Base-by-base conservation (phyloP, 164 flowering plant genomes). In the Sextonia rubra region DNA sequence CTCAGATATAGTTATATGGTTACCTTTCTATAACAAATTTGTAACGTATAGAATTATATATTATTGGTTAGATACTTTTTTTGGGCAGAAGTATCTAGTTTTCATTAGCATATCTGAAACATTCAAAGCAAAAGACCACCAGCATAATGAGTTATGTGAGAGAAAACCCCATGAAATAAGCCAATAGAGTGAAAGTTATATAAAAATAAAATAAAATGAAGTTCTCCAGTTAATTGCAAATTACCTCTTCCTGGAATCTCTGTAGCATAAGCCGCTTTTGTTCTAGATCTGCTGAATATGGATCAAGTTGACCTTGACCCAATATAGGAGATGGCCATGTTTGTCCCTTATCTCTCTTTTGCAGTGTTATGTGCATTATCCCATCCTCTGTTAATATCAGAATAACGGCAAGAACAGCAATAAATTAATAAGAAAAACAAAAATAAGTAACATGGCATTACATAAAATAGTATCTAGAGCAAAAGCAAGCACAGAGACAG, bases 251-350 rank as follows among this genome's bases (percentile, higher is more conserved):
- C 71, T 94, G 97, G 84, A 94, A 94, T 73, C 97, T 85, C 85
- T 92, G 90, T 60, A 94, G 90, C 98, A 92, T 89, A 76, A 94
- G 93, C 25, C 97, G 91, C 79, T 88, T 94, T 85, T 92, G 99
- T 72, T 94, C 96, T 61, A 87, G 84, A 83, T 92, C 98, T 47
- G 88, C 73, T 47, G 89, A 15, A 48, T 85, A 83, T 58, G 99
- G 88, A 80, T 91, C 99, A 47, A 92, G 85, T 81, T 90, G 93
- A 69, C 96, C 98, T 77, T 89, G 83, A 62, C 98, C 96, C 65
- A 81, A 9, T 74, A 94, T 90, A 47, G 99, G 98, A 60, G 97
- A 94, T 74, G 94, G 44, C 98, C 99, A 94, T 48, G 92, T 88
- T 83, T 90, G 90, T 68, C 97, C 99, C 80, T 87, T 92, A 52